These are phyloP conservation scores for Xylariaceae sp. DNA, from an alignment of 2,329 filamentous ascomycete genomes.

Conservation along the genomic window DNA sequence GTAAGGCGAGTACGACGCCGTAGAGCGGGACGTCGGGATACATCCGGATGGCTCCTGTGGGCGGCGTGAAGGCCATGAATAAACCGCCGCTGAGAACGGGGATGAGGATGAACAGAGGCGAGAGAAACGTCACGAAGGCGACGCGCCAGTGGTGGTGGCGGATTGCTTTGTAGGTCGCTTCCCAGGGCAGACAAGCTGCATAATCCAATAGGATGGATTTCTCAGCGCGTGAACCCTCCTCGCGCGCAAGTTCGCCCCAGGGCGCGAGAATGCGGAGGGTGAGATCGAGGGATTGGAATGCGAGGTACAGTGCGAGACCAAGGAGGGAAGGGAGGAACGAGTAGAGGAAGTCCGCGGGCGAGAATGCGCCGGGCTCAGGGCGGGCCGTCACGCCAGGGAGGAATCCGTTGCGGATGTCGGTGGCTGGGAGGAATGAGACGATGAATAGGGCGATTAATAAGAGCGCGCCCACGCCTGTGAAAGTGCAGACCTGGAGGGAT, in stretches of 20 bases:
- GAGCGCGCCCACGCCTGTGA: conserved; percentile 53
- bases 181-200: conserved; percentile 58
- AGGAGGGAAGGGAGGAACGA: conserved; percentile 66
- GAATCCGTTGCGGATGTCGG: conserved; percentile 65
- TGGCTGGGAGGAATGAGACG: conserved; percentile 70
- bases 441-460: conserved; percentile 67
- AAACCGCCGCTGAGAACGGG: conserved; percentile 64
- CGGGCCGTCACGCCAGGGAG: conserved; percentile 58
- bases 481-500: conserved; percentile 59
- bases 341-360: conserved; percentile 82
- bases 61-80: conserved; percentile 66
- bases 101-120: conserved; percentile 55
- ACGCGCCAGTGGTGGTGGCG: conserved; percentile 61
- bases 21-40: conserved; percentile 69
- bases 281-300: conserved; percentile 62
- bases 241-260: conserved; percentile 57
- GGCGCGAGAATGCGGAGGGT: conserved; percentile 62
- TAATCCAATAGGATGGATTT: conserved; percentile 66
- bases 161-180: conserved; percentile 52
- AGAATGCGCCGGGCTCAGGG: conserved; percentile 63
- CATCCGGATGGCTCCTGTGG: conserved; percentile 52
- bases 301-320: conserved; percentile 61
- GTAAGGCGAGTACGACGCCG: conserved; percentile 65
- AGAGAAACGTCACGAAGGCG: conserved; percentile 55
- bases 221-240: conserved; percentile 56